These are phyloP conservation scores for Nakataea oryzae DNA, from an alignment of 2,329 filamentous ascomycete species.

Conservation along the genomic window DNA sequence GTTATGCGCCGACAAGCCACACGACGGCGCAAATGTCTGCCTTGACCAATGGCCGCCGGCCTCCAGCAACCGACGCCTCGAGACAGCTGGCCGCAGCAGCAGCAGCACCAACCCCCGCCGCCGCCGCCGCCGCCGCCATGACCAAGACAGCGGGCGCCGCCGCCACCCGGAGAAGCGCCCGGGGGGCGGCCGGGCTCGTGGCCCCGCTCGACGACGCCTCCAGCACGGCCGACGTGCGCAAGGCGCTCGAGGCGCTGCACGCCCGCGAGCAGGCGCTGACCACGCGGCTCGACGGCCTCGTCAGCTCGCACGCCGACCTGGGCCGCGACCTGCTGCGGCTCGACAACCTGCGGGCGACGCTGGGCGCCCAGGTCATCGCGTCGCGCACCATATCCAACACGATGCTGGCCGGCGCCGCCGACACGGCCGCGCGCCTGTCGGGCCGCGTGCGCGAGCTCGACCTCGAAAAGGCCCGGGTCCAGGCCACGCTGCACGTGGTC, in stretches of 20 bases:
- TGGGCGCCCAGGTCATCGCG: constrained; percentile 78
- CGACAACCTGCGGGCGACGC: constrained; percentile 78
- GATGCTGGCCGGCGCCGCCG: constrained; percentile 80
- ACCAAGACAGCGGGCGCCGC: constrained; percentile 6
- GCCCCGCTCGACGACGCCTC: constrained; percentile 55
- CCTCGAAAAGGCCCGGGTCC: constrained; percentile 82
- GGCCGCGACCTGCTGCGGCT: constrained; percentile 78
- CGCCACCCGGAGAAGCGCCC: constrained; percentile 6
- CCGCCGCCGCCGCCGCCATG: constrained; percentile 8
- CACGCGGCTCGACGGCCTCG: constrained; percentile 61
- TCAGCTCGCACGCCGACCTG: constrained; percentile 78
- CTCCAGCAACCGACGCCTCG: constrained; percentile 8
- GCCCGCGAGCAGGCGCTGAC: constrained; percentile 66
- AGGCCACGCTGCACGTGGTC: constrained; percentile 81
- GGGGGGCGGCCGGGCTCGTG: constrained; percentile 10
- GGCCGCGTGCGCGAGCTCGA: constrained; percentile 81
- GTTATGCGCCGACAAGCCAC: constrained; percentile 29
- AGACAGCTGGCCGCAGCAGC: constrained; percentile 5
- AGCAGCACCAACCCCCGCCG: constrained; percentile 5
- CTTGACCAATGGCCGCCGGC: constrained; percentile 30
- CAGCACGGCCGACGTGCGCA: constrained; percentile 69
- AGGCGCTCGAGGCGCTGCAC: constrained; percentile 65
- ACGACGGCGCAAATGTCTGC: constrained; percentile 35
- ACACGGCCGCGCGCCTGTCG: constrained; percentile 77
- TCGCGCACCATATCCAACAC: constrained; percentile 76